Conservation (phyloP, 805 yeast genomes). For the Sungouiozyma ichnusensis region DNA sequence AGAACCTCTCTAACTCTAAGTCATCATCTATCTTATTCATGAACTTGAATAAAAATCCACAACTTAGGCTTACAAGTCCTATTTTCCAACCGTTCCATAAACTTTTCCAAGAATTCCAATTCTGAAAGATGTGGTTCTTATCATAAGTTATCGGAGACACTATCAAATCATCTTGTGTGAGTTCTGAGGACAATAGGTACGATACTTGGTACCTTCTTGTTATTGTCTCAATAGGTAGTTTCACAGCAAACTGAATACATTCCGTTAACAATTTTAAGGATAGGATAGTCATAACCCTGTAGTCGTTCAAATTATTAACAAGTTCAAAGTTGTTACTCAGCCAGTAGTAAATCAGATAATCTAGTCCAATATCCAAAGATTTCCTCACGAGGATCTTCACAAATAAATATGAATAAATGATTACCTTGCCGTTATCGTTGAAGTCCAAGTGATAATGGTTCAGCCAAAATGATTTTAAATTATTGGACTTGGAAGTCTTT, state of each 20-base stretch:
- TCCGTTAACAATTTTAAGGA: constrained; percentile 50
- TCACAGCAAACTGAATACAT: constrained; percentile 57
- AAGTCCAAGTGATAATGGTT: not conserved
- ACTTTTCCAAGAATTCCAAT: constrained; percentile 14
- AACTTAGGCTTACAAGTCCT: constrained; percentile 66
- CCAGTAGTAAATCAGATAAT: constrained; percentile 6
- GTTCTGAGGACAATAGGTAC: constrained; percentile 30
- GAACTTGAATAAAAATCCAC: constrained; percentile 70
- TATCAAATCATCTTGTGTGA: constrained; percentile 2
- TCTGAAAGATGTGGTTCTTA: constrained; percentile 1
- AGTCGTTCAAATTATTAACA: constrained; percentile 2
- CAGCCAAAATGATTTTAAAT: not conserved
- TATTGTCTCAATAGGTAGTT: constrained; percentile 80
- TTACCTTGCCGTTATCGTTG: constrained; percentile 1
- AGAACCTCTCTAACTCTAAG: constrained; percentile 32
- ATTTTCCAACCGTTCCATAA: constrained; percentile 89
- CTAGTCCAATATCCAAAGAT: constrained; percentile 6
- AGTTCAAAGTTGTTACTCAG: constrained; percentile 1
- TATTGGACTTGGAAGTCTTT: not conserved
- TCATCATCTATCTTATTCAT: constrained; percentile 40
- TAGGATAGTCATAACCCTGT: constrained; percentile 3
- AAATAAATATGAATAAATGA: constrained; percentile 1
- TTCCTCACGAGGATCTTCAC: constrained; percentile 3
- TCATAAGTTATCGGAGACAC: constrained; percentile 5
- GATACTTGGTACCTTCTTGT: constrained; percentile 75